Evolutionary conservation across 139 green algal species (phyloP).

Genomic region (Ulvella scutata): DNA sequence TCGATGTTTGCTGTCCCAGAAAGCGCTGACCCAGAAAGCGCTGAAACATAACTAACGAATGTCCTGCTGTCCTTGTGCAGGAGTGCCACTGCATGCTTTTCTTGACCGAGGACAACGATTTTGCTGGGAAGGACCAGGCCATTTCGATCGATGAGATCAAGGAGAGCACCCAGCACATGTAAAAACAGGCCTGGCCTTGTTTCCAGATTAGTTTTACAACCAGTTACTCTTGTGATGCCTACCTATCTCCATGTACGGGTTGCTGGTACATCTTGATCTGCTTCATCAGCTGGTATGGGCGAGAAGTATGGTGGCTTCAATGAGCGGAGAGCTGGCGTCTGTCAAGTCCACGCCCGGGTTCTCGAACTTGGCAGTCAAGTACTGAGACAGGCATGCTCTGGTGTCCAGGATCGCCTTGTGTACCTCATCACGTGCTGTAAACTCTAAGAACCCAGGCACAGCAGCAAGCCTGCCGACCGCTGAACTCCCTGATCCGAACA

Average conservation of each 20-base stretch:
- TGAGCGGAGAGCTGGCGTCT: not conserved
- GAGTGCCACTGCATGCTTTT: constrained; percentile 99
- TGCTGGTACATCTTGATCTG: not conserved
- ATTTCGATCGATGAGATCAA: constrained; percentile 41
- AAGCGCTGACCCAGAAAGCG: too few relatives aligned
- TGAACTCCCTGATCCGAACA: constrained; percentile 2
- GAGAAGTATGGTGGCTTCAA: not conserved
- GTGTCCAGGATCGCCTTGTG: not conserved
- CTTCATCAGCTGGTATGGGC: not conserved
- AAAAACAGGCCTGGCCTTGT: too few relatives aligned
- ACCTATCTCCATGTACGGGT: not conserved
- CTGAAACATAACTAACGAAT: constrained; percentile 2
- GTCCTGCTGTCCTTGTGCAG: constrained; percentile 26
- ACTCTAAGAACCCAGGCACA: not conserved
- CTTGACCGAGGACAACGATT: constrained; percentile 92
- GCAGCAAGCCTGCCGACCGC: not conserved
- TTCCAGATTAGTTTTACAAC: too few relatives aligned
- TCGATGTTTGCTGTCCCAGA: not conserved
- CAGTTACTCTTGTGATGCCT: too few relatives aligned
- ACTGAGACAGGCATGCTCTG: not conserved
- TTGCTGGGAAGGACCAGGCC: constrained; percentile 74
- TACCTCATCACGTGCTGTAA: not conserved
- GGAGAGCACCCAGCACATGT: constrained; percentile 9
- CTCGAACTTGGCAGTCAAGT: not conserved
- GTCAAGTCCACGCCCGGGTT: not conserved